phyloP scores from a whole-genome alignment of 2,329 filamentous ascomycete genomes.

The Cadophora sp. region DNA sequence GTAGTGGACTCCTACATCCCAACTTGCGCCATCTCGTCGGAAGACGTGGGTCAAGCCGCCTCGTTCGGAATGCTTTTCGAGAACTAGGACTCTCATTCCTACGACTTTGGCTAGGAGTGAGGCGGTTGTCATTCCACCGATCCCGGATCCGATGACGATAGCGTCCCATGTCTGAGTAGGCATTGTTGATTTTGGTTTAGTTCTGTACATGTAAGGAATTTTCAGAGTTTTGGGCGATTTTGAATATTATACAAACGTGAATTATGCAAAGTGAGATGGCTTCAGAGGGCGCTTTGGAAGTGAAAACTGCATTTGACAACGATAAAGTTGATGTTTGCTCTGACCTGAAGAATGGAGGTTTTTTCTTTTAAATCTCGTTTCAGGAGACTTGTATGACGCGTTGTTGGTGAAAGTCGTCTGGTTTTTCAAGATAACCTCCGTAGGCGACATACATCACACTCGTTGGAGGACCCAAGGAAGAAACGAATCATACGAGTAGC shows the following conservation, averaged over 20 bases:
- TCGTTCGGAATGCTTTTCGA: not conserved
- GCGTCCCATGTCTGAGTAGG: not conserved
- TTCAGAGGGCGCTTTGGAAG: too few species aligned
- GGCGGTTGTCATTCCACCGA: not conserved
- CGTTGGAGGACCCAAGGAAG: too few species aligned
- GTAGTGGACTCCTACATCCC: constrained; percentile 2
- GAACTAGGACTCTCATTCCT: not conserved
- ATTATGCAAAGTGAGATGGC: too few species aligned
- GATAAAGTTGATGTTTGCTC: too few species aligned
- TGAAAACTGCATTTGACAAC: too few species aligned
- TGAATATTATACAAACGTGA: too few species aligned
- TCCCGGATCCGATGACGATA: not conserved
- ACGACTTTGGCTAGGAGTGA: not conserved
- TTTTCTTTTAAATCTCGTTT: too few species aligned
- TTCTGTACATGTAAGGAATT: not conserved
- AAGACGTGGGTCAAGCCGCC: constrained; percentile 1
- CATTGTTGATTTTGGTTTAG: not conserved
- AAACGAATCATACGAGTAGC: not conserved
- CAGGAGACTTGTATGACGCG: too few species aligned
- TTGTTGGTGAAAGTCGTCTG: not conserved
- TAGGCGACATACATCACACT: too few species aligned
- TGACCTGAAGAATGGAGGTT: too few species aligned
- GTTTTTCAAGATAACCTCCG: too few species aligned
- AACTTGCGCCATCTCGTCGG: not conserved
- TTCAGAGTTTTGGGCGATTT: not conserved